Base-by-base conservation (phyloP, 2,329 filamentous ascomycete species). In the Tolypocladium tropicale region DNA sequence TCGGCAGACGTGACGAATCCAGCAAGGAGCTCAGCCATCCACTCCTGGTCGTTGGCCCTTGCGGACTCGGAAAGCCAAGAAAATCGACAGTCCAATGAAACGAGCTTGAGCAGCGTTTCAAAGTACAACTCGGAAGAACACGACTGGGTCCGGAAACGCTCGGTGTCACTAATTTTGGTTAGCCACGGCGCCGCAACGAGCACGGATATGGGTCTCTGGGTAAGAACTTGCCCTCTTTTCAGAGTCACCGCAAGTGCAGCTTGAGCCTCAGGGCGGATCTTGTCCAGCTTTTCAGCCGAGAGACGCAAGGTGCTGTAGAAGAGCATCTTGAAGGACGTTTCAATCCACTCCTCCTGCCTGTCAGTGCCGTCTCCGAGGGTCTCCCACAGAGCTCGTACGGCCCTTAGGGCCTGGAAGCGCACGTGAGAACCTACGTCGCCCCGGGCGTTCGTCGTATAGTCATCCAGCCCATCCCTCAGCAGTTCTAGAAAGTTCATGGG, bases 391-490 rank as follows among this genome's bases (percentile, higher is more conserved):
- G 83, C 83, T 58, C 82, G 82, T 1, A 93, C 82, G 18, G 89
- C 92, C 67, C 86, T 79, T 14, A 96, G 79, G 28, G 90, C 92
- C 68, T 92, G 87, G 6, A 93, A 75, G 4, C 94, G 82, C 4
- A 95, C 88, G 54, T 92, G 82, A 0, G 92, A 95, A 6, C 94
- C 94, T 52, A 97, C 81, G 65, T 99, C 94, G 18, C 94, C 94
- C 56, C 91, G 80, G 16, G 92, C 86, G 61, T 90, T 93, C 4
- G 90, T 92, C 0, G 90, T 95, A 66, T 97, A 97, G 67, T 99
- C 92, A 61, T 93, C 87, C 32, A 99, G 72, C 0, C 86, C 83
- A 43, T 80, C 78, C 0, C 70, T 65, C 10, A 87, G 69, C 1
- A 83, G 59, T 0, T 65, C 62, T 1, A 80, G 58, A 56, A 84